Percentiles rank a stretch among this genome's conserved stretches.
Conservation (phyloP, 2,329 filamentous ascomycete species). For the Phialemoniopsis sp. region DNA sequence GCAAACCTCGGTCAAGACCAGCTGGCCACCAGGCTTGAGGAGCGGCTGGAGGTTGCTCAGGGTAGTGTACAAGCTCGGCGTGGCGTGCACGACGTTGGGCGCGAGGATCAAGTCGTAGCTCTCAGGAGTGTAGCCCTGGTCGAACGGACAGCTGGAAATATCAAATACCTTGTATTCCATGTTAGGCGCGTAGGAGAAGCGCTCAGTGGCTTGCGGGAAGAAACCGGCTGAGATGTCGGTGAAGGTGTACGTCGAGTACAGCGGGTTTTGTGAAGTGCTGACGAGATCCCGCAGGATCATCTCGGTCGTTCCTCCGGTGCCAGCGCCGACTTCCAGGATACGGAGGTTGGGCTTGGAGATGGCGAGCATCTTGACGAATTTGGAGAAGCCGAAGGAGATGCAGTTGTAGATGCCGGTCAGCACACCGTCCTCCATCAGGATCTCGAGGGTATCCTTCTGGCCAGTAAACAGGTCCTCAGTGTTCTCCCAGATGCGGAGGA, state of each 20-base stretch:
- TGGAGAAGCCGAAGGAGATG: slow-evolving; percentile 2
- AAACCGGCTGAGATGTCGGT: slow-evolving; percentile 14
- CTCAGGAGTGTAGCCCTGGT: slow-evolving; percentile 7
- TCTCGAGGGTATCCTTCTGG: slow-evolving; percentile 1
- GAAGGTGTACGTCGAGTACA: slow-evolving; percentile 13
- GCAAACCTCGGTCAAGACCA: slow-evolving; percentile 19
- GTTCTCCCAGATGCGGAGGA: slow-evolving; percentile 1
- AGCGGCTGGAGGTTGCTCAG: slow-evolving; percentile 8
- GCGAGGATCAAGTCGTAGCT: slow-evolving; percentile 12
- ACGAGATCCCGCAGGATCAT: slow-evolving; percentile 6
- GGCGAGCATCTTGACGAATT: slow-evolving; percentile 1
- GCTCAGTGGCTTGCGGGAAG: slow-evolving; percentile 10
- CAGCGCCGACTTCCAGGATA: slow-evolving; percentile 25
- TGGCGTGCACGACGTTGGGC: slow-evolving; percentile 13
- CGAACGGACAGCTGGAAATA: not conserved
- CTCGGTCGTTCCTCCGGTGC: slow-evolving; percentile 15
- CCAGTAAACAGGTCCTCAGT: not conserved
- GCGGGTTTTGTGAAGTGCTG: slow-evolving; percentile 2
- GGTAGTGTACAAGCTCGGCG: slow-evolving; percentile 3
- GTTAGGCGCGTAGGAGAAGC: slow-evolving; percentile 5
- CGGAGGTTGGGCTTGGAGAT: slow-evolving; percentile 9
- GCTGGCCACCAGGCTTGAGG: slow-evolving; percentile 4
- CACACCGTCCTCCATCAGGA: slow-evolving; percentile 1
- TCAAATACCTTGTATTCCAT: slow-evolving; percentile 3
- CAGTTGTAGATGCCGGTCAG: slow-evolving; percentile 4